Evolutionary conservation across 2,329 filamentous ascomycete species (phyloP).

Genomic region (Pseudogymnoascus sp.): DNA sequence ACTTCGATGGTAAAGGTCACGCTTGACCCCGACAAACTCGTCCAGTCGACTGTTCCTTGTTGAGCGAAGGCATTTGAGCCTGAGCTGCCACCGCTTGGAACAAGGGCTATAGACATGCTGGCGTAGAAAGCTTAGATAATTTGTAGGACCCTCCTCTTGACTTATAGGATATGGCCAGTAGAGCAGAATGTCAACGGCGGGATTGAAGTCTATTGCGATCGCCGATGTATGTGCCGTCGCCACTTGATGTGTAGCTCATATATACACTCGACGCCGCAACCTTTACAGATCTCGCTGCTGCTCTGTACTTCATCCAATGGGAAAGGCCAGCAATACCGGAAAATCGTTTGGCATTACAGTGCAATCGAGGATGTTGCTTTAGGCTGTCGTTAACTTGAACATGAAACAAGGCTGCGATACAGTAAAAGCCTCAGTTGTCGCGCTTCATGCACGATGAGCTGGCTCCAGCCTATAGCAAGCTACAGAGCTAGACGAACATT

Average conservation of each 20-base stretch:
- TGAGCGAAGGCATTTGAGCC: not conserved
- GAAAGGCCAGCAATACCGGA: not conserved
- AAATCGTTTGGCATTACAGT: not conserved
- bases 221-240: not conserved
- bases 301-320: not conserved
- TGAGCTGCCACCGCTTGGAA: not conserved
- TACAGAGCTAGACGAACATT: too few relatives aligned
- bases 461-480: not conserved
- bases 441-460: not conserved
- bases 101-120: not conserved
- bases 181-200: not conserved
- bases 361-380: not conserved
- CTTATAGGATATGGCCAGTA: not conserved
- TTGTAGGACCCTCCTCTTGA: not conserved
- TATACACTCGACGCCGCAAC: not conserved
- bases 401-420: not conserved
- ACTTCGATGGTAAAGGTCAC: conserved; percentile 14
- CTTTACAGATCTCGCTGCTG: not conserved
- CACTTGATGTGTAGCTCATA: not conserved
- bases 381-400: not conserved
- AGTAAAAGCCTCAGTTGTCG: too few relatives aligned
- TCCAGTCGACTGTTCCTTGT: conserved; percentile 19
- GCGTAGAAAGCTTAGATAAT: too few relatives aligned
- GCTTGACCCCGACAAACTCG: conserved; percentile 12
- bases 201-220: not conserved